phyloP scores from a whole-genome alignment of 805 yeast species.

The Ogataea methylovora region DNA sequence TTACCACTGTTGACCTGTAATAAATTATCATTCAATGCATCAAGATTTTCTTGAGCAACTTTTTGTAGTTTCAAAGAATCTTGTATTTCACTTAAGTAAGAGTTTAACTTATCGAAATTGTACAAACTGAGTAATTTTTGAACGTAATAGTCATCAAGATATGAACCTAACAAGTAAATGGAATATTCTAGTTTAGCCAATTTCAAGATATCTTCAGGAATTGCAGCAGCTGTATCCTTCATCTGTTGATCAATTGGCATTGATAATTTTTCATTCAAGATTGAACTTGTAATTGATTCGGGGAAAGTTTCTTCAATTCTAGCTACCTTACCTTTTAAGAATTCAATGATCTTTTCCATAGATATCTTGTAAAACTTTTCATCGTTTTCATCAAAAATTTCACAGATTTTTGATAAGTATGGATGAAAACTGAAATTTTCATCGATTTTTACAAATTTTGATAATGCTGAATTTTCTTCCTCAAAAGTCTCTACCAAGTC shows the following conservation, averaged over 20 bases:
- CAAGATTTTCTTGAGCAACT: constrained; percentile 25
- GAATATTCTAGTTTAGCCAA: constrained; percentile 32
- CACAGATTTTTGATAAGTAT: constrained; percentile 29
- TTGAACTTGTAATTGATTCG: constrained; percentile 16
- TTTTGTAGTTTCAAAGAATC: constrained; percentile 12
- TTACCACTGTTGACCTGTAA: constrained; percentile 3
- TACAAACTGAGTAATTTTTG: constrained; percentile 13
- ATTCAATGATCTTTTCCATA: constrained; percentile 27
- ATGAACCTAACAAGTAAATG: constrained; percentile 40
- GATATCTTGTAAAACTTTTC: constrained; percentile 40
- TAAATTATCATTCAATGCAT: constrained; percentile 21
- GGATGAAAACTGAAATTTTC: constrained; percentile 19
- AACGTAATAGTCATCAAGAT: constrained; percentile 26
- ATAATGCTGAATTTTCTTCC: constrained; percentile 7
- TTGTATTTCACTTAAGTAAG: constrained; percentile 13
- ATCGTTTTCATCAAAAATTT: constrained; percentile 33
- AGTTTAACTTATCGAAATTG: constrained; percentile 12
- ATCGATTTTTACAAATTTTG: constrained; percentile 23
- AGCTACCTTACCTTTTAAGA: constrained; percentile 30
- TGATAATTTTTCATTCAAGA: constrained; percentile 18
- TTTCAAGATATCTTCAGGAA: constrained; percentile 26
- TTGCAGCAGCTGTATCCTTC: neutral
- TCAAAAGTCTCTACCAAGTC: constrained; percentile 34
- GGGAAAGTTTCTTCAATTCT: constrained; percentile 33
- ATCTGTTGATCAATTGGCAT: constrained; percentile 1